Evolutionary conservation across 768 basidiomycete genomes (phyloP), one percentile per base, ranked within the genome.

Genomic region (Rhodosporidiobolus odoratus): DNA sequence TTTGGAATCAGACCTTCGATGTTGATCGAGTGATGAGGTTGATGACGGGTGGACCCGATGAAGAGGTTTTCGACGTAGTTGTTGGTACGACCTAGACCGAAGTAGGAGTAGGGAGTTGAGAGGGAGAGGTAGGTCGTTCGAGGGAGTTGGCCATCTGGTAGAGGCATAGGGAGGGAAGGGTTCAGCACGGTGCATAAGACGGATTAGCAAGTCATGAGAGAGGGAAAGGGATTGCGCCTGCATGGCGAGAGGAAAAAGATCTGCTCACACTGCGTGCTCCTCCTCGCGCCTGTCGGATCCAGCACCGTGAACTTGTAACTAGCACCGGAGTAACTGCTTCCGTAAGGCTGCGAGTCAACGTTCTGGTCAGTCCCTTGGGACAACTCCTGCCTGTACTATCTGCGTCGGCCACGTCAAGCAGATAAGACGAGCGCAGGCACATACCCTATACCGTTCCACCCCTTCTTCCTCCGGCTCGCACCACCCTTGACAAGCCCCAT

Each of bases 51-150:
- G 7, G 92, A 88, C 23, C 96, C 96, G 27, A 98, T 90, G 78
- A 96, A 96, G 3, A 99, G 84, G 79, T 97, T 97, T 83, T 99
- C 96, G 76, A 99, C 93, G 81, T 99, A 99, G 79, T 99, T 99
- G 80, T 99, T 99, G 23, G 94, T 98, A 50, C 96, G 87, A 0
- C 95, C 96, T 13, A 99, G 86, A 1, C 96, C 95, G 77, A 98
- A 91, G 84, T 93, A 96, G 2, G 92, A 86, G 77, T 97, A 98
- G 1, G 96, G 96, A 1, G 91, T 88, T 64, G 88, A 86, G 16
- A 98, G 84, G 21, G 94, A 84, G 63, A 95, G 90, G 79, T 98
- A 98, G 0, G 90, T 86, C 4, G 93, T 91, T 78, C 95, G 92
- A 6, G 96, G 88, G 9, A 97, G 86, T 80, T 99, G 95, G 13